phyloP scores from a whole-genome alignment of 2,329 filamentous ascomycete species.

The Kalaharituber pfeilii region DNA sequence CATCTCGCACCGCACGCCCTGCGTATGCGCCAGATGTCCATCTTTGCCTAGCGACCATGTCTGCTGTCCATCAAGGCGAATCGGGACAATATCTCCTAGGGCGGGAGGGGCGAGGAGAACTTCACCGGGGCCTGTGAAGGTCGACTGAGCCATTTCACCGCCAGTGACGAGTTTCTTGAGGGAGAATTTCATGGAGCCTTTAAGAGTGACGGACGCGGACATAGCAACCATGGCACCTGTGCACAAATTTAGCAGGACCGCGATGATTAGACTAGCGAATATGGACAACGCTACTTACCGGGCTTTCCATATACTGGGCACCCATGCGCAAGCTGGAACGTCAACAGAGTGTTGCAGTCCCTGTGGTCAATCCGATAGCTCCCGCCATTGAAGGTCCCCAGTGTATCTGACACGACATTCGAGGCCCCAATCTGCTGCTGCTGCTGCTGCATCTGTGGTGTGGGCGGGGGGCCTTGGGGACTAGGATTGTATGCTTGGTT shows the following conservation, averaged over 20 bases:
- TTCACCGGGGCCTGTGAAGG: slow-evolving; percentile 79
- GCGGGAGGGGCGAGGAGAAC: slow-evolving; percentile 63
- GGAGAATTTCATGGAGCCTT: slow-evolving; percentile 67
- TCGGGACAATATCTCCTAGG: slow-evolving; percentile 69
- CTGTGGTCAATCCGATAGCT: slow-evolving; percentile 86
- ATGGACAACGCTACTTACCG: slow-evolving; percentile 33
- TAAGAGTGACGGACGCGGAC: slow-evolving; percentile 71
- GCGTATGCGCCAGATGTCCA: slow-evolving; percentile 67
- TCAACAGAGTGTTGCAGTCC: slow-evolving; percentile 77
- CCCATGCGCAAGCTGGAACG: slow-evolving; percentile 73
- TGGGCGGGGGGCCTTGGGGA: slow-evolving; percentile 25
- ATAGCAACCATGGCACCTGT: slow-evolving; percentile 82
- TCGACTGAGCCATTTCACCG: slow-evolving; percentile 60
- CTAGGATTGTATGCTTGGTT: slow-evolving; percentile 25
- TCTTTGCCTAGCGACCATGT: slow-evolving; percentile 77
- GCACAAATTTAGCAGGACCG: background rate
- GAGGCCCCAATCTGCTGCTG: slow-evolving; percentile 23
- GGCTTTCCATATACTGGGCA: slow-evolving; percentile 70
- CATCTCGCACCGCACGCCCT: slow-evolving; percentile 74
- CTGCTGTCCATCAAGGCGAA: slow-evolving; percentile 54
- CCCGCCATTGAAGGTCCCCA: slow-evolving; percentile 94
- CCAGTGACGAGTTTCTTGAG: slow-evolving; percentile 81
- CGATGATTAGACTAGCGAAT: background rate
- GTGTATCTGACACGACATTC: slow-evolving; percentile 46
- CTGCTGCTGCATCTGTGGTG: slow-evolving; percentile 6